Evolutionary conservation across 2,329 filamentous ascomycete genomes (phyloP), one percentile per base, ranked within the genome.

Genomic region (Akanthomyces dipterigenus): DNA sequence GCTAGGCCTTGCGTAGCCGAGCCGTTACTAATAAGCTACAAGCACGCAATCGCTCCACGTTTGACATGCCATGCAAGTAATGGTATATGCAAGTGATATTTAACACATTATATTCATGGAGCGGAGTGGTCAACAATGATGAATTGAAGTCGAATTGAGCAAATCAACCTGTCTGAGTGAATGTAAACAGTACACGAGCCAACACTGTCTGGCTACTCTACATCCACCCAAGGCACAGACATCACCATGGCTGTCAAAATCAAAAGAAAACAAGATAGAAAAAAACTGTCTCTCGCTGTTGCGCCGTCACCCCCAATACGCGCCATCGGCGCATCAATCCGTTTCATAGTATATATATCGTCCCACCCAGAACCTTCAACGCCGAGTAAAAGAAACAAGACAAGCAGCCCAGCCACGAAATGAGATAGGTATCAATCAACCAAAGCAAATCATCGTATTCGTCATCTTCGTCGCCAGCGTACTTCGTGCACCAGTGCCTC

Each of bases 41-140:
- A 57, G 55, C 55, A 57, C 55, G 55, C 55, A 24, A 59, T 59
- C 48, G 16, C 34, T 43, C 48, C 38, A 51, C 38, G 48, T 46
- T 24, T 1, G 36, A 38, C 14, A 38, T 38, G 36, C 9, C 2
- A 38, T 38, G 2, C 36, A 38, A 16, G 3, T 16, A 14, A 38
- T 38, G 4, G 36, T 16, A 3, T 1, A 34, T 34, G 31, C 31
- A 34, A 6, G 31, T 34, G 12, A 38, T 14, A 11, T 16, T 11
- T 38, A 38, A 9, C 14, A 38, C 36, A 38, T 7, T 11, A 14
- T 5, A 46, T 18, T 6, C 26, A 18, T 6, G 5, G 16, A 12
- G 16, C 8, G 7, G 26, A 3, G 20, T 55, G 3, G 7, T 40
- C 1, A 31, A 31, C 5, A 22, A 53, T 7, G 16, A 59, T 43